phyloP scores from a whole-genome alignment of 345 rosid species.

The Psidium friedrichsthalianum region DNA sequence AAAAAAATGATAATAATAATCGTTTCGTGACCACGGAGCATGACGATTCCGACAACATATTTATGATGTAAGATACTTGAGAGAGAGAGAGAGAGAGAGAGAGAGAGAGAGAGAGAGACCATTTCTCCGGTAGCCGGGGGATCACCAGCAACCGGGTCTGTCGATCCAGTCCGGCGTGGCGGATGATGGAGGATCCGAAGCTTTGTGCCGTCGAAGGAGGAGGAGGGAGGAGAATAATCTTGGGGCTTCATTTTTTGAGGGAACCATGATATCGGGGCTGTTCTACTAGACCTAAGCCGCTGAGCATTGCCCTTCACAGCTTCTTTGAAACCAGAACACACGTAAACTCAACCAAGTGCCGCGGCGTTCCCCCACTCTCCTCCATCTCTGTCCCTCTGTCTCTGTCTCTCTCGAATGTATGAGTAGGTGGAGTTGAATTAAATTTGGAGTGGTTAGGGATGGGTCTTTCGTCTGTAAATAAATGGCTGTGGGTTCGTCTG shows the following conservation, averaged over 20 bases:
- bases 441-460: not conserved
- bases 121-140: not conserved
- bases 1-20: not conserved
- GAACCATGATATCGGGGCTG: not conserved
- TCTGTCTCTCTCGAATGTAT: not conserved
- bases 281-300: constrained; percentile 1
- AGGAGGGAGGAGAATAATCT: not conserved
- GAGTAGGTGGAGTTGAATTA: not conserved
- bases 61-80: not conserved
- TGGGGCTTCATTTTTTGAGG: not conserved
- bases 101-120: not conserved
- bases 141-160: not conserved
- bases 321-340: not conserved
- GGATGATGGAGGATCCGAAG: not conserved
- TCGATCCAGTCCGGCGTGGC: not conserved
- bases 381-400: not conserved
- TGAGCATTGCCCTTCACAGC: not conserved
- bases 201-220: not conserved
- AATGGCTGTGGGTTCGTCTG: not conserved
- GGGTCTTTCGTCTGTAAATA: not conserved
- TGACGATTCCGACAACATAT: not conserved
- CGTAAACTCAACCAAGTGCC: not conserved
- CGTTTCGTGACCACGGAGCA: not conserved
- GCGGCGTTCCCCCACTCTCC: not conserved
- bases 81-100: not conserved